Evolutionary conservation across 345 rosid genomes (phyloP).

Genomic region (Aegle marmelos): DNA sequence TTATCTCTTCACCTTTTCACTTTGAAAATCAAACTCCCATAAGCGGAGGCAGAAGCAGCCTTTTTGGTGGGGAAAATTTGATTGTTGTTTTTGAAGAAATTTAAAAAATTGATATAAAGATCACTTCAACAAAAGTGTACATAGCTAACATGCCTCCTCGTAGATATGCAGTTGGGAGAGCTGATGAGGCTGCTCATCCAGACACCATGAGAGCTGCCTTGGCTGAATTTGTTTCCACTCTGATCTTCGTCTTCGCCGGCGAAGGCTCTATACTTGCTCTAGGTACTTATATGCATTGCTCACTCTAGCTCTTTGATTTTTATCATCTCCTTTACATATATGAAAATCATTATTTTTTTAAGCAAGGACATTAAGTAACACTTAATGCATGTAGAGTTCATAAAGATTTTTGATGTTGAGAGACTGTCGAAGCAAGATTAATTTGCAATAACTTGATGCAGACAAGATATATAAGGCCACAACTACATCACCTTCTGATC

Average conservation of each 20-base stretch:
- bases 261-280: conserved; percentile 81
- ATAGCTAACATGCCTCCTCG: conserved; percentile 30
- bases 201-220: conserved; percentile 53
- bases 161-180: conserved; percentile 40
- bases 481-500: conserved; percentile 34
- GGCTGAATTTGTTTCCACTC: conserved; percentile 70
- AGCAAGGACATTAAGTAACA: not conserved
- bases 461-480: conserved; percentile 49
- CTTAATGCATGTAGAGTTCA: not conserved
- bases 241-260: conserved; percentile 72
- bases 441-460: conserved; percentile 10
- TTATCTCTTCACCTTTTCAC: not conserved
- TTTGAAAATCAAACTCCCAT: not conserved
- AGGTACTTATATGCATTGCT: conserved; percentile 19
- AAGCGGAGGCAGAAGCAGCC: not conserved
- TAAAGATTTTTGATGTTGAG: too few relatives aligned
- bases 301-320: not conserved
- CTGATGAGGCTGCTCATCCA: conserved; percentile 49
- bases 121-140: not conserved
- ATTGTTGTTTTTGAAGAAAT: not conserved
- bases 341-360: too few relatives aligned
- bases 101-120: not conserved
- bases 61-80: not conserved
- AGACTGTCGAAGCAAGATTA: too few relatives aligned
- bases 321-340: not conserved